Conservation (phyloP, 1,284 basidiomycete species). For the Cryptococcus wingfieldii region DNA sequence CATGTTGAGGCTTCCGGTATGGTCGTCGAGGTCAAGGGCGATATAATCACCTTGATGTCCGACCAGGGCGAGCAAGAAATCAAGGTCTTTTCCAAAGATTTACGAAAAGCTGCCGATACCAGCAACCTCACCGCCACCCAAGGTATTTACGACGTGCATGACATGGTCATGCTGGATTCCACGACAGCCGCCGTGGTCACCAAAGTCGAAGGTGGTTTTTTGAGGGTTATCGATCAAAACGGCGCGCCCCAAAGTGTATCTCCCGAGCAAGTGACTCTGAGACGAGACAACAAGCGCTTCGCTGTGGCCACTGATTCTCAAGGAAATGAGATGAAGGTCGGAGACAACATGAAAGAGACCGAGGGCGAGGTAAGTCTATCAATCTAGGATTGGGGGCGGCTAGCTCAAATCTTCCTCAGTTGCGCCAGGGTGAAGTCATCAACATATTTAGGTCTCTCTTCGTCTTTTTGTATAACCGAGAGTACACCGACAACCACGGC, state of each 20-base stretch:
- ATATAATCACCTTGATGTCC: conserved; percentile 93
- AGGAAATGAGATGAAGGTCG: conserved; percentile 64
- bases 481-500: conserved; percentile 84
- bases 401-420: conserved; percentile 48
- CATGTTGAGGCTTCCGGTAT: conserved; percentile 94
- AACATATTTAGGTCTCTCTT: conserved; percentile 94
- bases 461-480: conserved; percentile 90
- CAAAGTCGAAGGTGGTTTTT: conserved; percentile 92
- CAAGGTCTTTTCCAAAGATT: conserved; percentile 93
- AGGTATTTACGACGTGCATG: conserved; percentile 91
- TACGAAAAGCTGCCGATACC: conserved; percentile 94
- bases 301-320: conserved; percentile 87
- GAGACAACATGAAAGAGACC: conserved; percentile 91
- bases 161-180: conserved; percentile 90
- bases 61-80: conserved; percentile 96
- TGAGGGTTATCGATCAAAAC: conserved; percentile 93
- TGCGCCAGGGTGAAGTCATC: conserved; percentile 85
- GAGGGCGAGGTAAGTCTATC: conserved; percentile 69
- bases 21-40: conserved; percentile 85
- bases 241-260: conserved; percentile 83
- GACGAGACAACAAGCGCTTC: conserved; percentile 67
- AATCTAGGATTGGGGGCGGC: neutral
- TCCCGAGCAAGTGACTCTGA: conserved; percentile 91
- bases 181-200: conserved; percentile 95
- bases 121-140: conserved; percentile 82